A percentile compares a stretch with the other conserved stretches of the same genome.
phyloP scores from a whole-genome alignment of 805 yeast species.

The Hanseniaspora occidentalis region DNA sequence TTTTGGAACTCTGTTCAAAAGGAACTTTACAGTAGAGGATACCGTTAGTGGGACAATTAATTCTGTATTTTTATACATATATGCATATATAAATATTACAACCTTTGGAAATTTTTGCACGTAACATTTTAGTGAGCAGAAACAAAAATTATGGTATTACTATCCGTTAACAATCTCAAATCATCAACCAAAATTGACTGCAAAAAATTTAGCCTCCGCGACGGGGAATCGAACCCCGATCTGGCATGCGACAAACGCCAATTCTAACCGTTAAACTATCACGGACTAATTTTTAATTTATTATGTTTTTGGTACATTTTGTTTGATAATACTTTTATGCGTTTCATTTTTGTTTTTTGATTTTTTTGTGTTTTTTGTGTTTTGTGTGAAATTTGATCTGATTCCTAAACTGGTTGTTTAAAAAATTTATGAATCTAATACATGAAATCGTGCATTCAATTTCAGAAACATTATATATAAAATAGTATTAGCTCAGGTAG shows the following conservation, averaged over 20 bases:
- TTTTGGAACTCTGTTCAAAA: constrained; percentile 80
- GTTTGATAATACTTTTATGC: too few species aligned
- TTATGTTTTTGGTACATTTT: too few species aligned
- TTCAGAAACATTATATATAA: too few species aligned
- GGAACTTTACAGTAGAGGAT: constrained; percentile 58
- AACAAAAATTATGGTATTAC: not conserved
- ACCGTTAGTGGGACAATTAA: too few species aligned
- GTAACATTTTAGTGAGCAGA: not conserved
- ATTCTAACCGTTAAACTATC: constrained; percentile 10
- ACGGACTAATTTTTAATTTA: too few species aligned
- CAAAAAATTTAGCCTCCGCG: constrained; percentile 8
- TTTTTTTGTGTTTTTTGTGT: not conserved
- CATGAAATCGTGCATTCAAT: too few species aligned
- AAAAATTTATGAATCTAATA: too few species aligned
- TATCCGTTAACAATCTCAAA: too few species aligned
- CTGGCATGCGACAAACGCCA: constrained; percentile 10
- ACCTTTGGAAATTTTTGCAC: not conserved
- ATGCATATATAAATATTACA: not conserved
- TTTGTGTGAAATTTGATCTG: not conserved
- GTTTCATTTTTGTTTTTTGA: not conserved
- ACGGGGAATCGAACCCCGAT: constrained; percentile 11
- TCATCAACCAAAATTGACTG: too few species aligned
- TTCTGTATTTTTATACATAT: too few species aligned
- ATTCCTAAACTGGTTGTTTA: not conserved
- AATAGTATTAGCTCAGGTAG: too few species aligned